Evolutionary conservation across 352 stramenopile species (phyloP).

Genomic region (Globisporangium okanoganense): DNA sequence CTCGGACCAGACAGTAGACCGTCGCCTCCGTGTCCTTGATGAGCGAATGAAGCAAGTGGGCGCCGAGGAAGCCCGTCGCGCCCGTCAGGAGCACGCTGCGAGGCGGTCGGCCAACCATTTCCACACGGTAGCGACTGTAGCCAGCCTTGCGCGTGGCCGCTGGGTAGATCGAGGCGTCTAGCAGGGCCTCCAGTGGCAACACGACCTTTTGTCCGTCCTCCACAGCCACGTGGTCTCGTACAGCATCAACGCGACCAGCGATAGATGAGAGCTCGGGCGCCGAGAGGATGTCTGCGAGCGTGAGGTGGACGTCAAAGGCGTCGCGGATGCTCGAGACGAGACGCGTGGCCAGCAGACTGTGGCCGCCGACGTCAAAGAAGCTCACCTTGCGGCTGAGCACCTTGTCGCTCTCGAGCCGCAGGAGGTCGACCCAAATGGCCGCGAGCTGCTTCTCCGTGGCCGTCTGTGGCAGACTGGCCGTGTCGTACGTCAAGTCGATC

Average conservation of each 20-base stretch:
- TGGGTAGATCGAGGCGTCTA: slow-evolving; percentile 71
- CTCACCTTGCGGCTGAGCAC: slow-evolving; percentile 53
- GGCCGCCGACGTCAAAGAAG: slow-evolving; percentile 83
- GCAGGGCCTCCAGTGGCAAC: slow-evolving; percentile 55
- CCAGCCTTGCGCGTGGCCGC: slow-evolving; percentile 64
- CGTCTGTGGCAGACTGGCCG: slow-evolving; percentile 42
- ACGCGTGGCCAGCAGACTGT: slow-evolving; percentile 72
- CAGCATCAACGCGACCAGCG: slow-evolving; percentile 48
- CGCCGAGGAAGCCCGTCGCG: slow-evolving; percentile 89
- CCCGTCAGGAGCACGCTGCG: slow-evolving; percentile 87
- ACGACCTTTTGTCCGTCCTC: slow-evolving; percentile 38
- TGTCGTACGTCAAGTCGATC: slow-evolving; percentile 58
- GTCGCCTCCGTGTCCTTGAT: slow-evolving; percentile 63
- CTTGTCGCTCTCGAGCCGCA: slow-evolving; percentile 53
- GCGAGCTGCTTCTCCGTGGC: slow-evolving; percentile 59
- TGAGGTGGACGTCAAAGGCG: slow-evolving; percentile 60
- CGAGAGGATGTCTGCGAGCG: slow-evolving; percentile 70
- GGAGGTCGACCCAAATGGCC: slow-evolving; percentile 58
- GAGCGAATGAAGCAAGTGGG: slow-evolving; percentile 79
- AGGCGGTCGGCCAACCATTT: slow-evolving; percentile 68
- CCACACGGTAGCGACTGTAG: slow-evolving; percentile 77
- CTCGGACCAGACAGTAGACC: slow-evolving; percentile 85
- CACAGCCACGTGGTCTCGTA: slow-evolving; percentile 11
- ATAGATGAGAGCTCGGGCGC: slow-evolving; percentile 55
- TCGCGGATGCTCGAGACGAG: slow-evolving; percentile 71